Evolutionary conservation across 2,329 filamentous ascomycete species (phyloP), one percentile per base, ranked within the genome.

Genomic region (Cladophialophora exuberans): DNA sequence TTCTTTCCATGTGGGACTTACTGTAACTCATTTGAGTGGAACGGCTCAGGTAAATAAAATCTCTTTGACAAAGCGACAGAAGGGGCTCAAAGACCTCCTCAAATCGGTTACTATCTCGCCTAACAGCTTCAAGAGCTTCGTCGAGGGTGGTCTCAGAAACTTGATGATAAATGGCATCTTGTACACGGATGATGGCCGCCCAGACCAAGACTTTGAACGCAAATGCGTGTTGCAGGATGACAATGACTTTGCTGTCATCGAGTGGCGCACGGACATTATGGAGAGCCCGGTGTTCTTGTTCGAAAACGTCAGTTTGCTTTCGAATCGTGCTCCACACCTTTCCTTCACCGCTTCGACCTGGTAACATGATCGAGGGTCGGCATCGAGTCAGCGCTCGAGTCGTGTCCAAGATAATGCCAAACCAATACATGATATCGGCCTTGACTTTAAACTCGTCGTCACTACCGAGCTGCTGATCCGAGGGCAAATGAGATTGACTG

Each of bases 171-270:
- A 50, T 3, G 17, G 47, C 47, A 22, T 50, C 47, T 22, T 50
- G 47, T 7, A 50, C 47, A 3, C 47, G 47, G 4, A 23, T 50
- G 4, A 50, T 50, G 10, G 47, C 47, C 7, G 47, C 47, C 47
- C 47, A 50, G 15, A 50, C 47, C 13, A 28, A 30, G 13, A 23
- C 41, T 23, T 50, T 50, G 6, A 38, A 23, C 3, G 31, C 33
- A 50, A 50, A 38, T n/a, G 47, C 47, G 33, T 41, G 22, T 18
- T 50, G 47, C 6, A 50, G 33, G 47, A 50, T 50, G 17, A 18
- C 25, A 4, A 38, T 22, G 6, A 50, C 17, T 41, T 50, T 15
- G 20, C 17, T 23, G 9, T 50, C 47, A 25, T 6, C 9, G 23
- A 50, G 15, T 9, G 47, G 47, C 22, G 31, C 18, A 17, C 33